Conservation (phyloP, 73 alveolate species). For the Paramecium octaurelia region DNA sequence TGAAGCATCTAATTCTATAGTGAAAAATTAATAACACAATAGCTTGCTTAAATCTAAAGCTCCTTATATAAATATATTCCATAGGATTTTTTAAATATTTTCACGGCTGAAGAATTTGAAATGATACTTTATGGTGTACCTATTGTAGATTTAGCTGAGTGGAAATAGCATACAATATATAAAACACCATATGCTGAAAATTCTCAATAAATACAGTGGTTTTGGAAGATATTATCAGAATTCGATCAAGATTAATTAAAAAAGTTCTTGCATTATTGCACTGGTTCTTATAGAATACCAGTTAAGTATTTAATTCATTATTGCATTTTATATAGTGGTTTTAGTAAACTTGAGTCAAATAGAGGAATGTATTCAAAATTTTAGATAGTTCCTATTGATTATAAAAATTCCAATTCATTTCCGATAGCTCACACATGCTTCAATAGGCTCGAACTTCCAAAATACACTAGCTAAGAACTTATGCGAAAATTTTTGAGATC, state of each 20-base stretch:
- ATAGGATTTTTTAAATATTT: slow-evolving; percentile 66
- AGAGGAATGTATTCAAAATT: slow-evolving; percentile 92
- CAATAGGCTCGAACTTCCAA: slow-evolving; percentile 93
- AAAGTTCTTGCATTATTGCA: slow-evolving; percentile 87
- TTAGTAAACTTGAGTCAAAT: slow-evolving; percentile 75
- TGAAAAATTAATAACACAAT: not conserved
- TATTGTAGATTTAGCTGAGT: slow-evolving; percentile 84
- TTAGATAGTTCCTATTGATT: slow-evolving; percentile 72
- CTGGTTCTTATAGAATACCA: slow-evolving; percentile 95
- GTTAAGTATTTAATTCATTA: not conserved
- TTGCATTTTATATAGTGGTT: slow-evolving; percentile 57
- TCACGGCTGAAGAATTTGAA: slow-evolving; percentile 87
- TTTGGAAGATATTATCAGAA: slow-evolving; percentile 83
- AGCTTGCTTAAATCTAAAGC: slow-evolving; percentile 59
- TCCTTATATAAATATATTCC: slow-evolving; percentile 84
- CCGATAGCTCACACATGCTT: slow-evolving; percentile 97
- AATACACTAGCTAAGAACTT: slow-evolving; percentile 55
- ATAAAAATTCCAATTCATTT: slow-evolving; percentile 71
- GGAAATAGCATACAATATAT: slow-evolving; percentile 85
- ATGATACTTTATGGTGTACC: slow-evolving; percentile 89
- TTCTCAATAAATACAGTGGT: slow-evolving; percentile 72
- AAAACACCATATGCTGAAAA: slow-evolving; percentile 71
- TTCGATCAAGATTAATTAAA: slow-evolving; percentile 82
- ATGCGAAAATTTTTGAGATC: slow-evolving; percentile 49
- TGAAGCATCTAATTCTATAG: not conserved